Evolutionary conservation across 2,329 filamentous ascomycete species (phyloP).

Genomic region (Cercospora citrullina): DNA sequence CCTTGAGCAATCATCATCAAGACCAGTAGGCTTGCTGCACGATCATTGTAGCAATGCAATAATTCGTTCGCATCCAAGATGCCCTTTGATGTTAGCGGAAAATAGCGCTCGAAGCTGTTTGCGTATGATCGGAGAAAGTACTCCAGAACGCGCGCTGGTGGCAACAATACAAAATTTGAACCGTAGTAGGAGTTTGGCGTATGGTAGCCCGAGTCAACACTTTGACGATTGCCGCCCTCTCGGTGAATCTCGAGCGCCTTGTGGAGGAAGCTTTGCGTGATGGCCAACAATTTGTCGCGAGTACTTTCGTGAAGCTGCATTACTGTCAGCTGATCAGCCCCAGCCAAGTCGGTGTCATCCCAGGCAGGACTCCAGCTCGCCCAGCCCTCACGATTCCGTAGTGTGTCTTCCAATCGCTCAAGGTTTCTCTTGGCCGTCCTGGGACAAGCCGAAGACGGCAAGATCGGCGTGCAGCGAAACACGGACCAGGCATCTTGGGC

Average conservation of each 20-base stretch:
- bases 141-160: conserved; percentile 65
- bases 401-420: conserved; percentile 53
- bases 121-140: conserved; percentile 67
- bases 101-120: conserved; percentile 66
- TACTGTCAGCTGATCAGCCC: conserved; percentile 50
- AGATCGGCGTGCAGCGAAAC: conserved; percentile 53
- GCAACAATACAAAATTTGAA: conserved; percentile 65
- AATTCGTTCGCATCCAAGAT: conserved; percentile 67
- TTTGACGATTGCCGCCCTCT: conserved; percentile 36
- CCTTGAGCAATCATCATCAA: conserved; percentile 73
- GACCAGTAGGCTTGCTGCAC: conserved; percentile 64
- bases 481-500: conserved; percentile 56
- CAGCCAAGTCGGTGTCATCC: conserved; percentile 51
- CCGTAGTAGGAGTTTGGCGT: conserved; percentile 52
- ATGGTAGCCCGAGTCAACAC: conserved; percentile 32
- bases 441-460: conserved; percentile 52
- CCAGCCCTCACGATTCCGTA: conserved; percentile 55
- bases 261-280: conserved; percentile 68
- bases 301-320: conserved; percentile 56
- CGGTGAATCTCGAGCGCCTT: conserved; percentile 69
- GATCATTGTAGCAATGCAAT: conserved; percentile 61
- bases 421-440: conserved; percentile 54
- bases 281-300: conserved; percentile 69
- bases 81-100: conserved; percentile 61
- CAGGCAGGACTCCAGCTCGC: conserved; percentile 53